Conservation (phyloP, 305 asterid genomes). For the Fraxinus albicans region DNA sequence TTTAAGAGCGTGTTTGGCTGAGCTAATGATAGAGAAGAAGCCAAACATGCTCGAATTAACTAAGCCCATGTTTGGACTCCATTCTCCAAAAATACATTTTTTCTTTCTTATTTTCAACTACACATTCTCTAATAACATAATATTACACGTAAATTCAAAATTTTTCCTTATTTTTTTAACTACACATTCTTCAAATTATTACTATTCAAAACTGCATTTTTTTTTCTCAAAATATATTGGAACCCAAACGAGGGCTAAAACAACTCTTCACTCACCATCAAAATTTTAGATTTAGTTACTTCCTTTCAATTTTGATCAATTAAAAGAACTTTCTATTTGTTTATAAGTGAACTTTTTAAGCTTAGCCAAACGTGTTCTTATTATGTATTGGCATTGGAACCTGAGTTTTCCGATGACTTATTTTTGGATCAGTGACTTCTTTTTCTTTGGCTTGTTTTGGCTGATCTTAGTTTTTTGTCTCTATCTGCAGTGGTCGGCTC, state of each 20-base stretch:
- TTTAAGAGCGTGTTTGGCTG: background rate
- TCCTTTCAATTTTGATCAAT: background rate
- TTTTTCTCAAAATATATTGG: too few species aligned
- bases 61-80: too few species aligned
- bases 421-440: background rate
- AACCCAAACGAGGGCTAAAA: background rate
- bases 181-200: too few species aligned
- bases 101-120: too few species aligned
- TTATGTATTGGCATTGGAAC: background rate
- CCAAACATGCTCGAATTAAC: background rate
- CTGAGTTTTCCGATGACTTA: background rate
- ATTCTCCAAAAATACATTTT: too few species aligned
- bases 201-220: too few species aligned
- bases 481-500: constrained; percentile 60
- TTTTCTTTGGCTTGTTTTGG: background rate
- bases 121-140: too few species aligned
- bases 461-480: background rate
- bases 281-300: background rate
- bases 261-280: background rate
- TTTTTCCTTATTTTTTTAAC: too few species aligned
- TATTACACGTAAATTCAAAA: too few species aligned
- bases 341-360: background rate
- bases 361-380: background rate
- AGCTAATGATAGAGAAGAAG: background rate
- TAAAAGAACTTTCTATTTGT: background rate